A percentile compares a stretch with the other conserved stretches of the same genome.
phyloP scores from a whole-genome alignment of 2,329 filamentous ascomycete genomes.

The Tolypocladium ovalisporum region DNA sequence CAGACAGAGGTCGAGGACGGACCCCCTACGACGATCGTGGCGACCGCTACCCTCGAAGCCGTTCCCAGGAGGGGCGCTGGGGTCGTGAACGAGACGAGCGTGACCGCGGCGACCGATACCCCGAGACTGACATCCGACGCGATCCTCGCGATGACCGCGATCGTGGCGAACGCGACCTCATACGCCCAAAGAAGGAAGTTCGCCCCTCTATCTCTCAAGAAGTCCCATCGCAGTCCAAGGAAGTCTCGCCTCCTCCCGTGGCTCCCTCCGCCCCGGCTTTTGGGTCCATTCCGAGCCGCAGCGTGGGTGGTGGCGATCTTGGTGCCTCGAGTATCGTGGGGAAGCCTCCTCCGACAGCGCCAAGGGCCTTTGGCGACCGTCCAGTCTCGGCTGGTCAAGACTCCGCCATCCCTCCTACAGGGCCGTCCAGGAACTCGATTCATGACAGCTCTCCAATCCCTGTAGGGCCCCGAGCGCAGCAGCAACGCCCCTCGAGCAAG shows the following conservation, averaged over 20 bases:
- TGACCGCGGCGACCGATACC: constrained; percentile 32
- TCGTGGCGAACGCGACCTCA: constrained; percentile 30
- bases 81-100: constrained; percentile 45
- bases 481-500: constrained; percentile 42
- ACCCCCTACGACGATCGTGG: constrained; percentile 49
- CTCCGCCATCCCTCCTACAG: constrained; percentile 22
- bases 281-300: constrained; percentile 41
- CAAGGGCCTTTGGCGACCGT: constrained; percentile 40
- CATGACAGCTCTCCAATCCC: constrained; percentile 39
- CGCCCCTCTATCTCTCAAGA: constrained; percentile 38
- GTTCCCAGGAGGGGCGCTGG: constrained; percentile 55
- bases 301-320: constrained; percentile 19
- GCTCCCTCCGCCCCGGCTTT: constrained; percentile 49
- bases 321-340: constrained; percentile 19
- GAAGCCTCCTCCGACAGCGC: constrained; percentile 43
- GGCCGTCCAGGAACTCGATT: constrained; percentile 27
- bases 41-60: constrained; percentile 52
- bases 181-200: constrained; percentile 38
- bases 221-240: constrained; percentile 31
- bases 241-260: constrained; percentile 45
- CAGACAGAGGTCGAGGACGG: constrained; percentile 42
- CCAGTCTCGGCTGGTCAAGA: constrained; percentile 30
- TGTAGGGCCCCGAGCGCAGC: constrained; percentile 42
- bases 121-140: constrained; percentile 27
- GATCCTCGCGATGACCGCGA: constrained; percentile 39